phyloP scores from a whole-genome alignment of 2,329 filamentous ascomycete species.

The Phyllosticta ampelicida region DNA sequence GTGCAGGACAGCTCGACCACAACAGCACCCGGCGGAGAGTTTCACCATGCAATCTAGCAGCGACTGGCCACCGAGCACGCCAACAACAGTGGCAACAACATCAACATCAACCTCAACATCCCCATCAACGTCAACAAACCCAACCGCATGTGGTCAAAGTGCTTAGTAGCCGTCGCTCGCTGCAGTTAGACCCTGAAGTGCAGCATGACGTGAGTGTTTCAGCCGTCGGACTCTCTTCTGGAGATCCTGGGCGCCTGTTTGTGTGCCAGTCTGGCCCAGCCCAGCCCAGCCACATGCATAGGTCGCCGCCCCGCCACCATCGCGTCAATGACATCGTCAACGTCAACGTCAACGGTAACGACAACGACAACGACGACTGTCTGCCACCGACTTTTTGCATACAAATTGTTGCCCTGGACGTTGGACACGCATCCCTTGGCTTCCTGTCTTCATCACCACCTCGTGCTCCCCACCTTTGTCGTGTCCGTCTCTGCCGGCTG shows the following conservation, averaged over 20 bases:
- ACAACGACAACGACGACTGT: neutral
- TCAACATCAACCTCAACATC: neutral
- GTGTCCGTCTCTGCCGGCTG: neutral
- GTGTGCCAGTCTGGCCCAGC: no score
- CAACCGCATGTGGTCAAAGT: no score
- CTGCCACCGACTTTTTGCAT: neutral
- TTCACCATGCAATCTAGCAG: no score
- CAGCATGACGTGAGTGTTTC: neutral
- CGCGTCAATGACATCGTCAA: no score
- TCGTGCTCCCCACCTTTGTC: neutral
- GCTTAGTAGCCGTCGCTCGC: no score
- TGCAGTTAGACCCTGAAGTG: neutral
- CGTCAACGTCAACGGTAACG: neutral
- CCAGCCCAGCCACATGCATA: neutral
- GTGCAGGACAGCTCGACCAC: neutral
- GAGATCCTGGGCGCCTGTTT: no score
- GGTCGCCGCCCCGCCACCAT: neutral
- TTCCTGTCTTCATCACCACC: neutral
- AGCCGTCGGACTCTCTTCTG: no score
- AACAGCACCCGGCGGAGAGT: no score
- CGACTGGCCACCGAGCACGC: neutral
- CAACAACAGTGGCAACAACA: neutral
- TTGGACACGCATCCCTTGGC: neutral
- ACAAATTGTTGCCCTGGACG: neutral
- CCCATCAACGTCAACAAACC: no score